Base-by-base conservation (phyloP, 2,329 filamentous ascomycete species). In the Botryosphaeria dothidea region DNA sequence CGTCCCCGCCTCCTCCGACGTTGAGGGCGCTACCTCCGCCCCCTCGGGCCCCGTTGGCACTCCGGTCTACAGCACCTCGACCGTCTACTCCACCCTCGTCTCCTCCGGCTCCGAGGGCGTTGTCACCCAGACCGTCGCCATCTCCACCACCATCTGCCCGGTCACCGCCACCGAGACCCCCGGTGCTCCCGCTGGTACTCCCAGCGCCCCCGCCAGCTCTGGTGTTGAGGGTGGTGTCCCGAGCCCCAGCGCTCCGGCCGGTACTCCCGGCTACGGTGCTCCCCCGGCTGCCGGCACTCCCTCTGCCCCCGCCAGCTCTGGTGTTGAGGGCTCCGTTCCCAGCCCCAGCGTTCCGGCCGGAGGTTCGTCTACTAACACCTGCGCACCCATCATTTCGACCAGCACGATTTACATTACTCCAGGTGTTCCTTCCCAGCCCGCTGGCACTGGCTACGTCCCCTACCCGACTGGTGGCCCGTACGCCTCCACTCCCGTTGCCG, bases 401-500 rank as follows among this genome's bases (percentile, higher is more conserved):
- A 64, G 51, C 51, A 64, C 62, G 41, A 46, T 64, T 64, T 64
- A 64, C 62, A 57, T 64, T 36, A 64, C 62, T 49, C 62, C 62
- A 64, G 62, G 62, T 64, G 62, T 51, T 43, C 36, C 56, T 29
- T 46, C 56, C 27, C 34, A 19, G 19, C 43, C 61, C 48, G 61
- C 49, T 38, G 61, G 61, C 36, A 64, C 61, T 46, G 49, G 61
- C 61, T 51, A 62, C 52, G 62, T 64, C 52, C 51, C 51, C 36
- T 57, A 97, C 81, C 92, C 90, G 36, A 31, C 61, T 15, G 61
- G 48, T 25, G 61, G 61, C 52, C 27, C 41, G 34, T 67, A 66
- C 66, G 34, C 52, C 31, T 36, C 62, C 63, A 29, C 45, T 61
- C 41, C 66, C 34, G 49, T 73, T 70, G 73, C 72, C 51, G 69